A percentile compares a stretch with the other conserved stretches of the same genome.
Conservation (phyloP, 768 basidiomycete species). For the Auricularia sp. region DNA sequence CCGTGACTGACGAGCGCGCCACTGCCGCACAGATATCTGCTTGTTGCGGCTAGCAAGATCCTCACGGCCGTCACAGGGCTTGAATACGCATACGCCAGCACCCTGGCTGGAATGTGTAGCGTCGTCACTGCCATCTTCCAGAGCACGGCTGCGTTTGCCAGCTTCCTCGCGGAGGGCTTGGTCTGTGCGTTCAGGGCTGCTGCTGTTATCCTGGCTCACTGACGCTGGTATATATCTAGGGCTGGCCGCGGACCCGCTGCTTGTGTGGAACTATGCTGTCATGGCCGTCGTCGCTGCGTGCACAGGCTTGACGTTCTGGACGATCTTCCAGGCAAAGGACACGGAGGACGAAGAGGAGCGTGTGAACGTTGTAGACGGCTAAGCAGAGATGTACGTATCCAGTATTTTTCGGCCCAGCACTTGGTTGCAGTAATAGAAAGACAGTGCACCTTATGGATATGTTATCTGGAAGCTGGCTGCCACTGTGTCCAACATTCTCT, state of each 20-base stretch:
- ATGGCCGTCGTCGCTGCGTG: not conserved
- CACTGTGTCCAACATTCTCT: too few relatives aligned
- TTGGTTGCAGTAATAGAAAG: too few relatives aligned
- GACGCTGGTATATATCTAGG: constrained; percentile 17
- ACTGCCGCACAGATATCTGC: constrained; percentile 6
- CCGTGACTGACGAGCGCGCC: too few relatives aligned
- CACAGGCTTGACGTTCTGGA: constrained; percentile 4
- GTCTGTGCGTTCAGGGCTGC: not conserved
- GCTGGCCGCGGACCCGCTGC: constrained; percentile 16
- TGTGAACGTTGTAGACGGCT: too few relatives aligned
- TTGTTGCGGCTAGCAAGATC: constrained; percentile 22
- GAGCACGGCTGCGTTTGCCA: not conserved
- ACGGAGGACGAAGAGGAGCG: not conserved
- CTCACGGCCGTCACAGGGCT: constrained; percentile 19
- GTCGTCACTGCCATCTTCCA: constrained; percentile 1
- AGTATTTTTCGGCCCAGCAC: too few relatives aligned
- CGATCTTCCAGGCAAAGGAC: constrained; percentile 1
- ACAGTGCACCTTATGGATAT: too few relatives aligned
- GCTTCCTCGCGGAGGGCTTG: not conserved
- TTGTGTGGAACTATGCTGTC: constrained; percentile 12
- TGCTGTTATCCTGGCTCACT: not conserved
- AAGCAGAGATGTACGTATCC: too few relatives aligned
- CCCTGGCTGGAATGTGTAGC: constrained; percentile 10
- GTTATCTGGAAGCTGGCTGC: too few relatives aligned
- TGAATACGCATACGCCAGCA: constrained; percentile 21